Base-by-base conservation (phyloP, 495 filamentous ascomycete species). In the Melanomma pulvis-pyrius region DNA sequence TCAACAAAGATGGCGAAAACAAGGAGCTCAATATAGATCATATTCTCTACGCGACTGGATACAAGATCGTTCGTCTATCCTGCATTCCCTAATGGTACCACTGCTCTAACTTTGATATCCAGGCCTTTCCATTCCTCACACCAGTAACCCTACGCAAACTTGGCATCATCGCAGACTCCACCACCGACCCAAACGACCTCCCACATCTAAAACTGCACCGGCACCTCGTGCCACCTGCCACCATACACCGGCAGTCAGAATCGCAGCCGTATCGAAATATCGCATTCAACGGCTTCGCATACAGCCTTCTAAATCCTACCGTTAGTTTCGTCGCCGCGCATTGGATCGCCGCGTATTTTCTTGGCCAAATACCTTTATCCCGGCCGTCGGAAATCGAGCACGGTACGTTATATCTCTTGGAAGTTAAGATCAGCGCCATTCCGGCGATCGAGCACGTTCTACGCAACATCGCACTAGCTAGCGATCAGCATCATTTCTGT, bases 201-300 rank as follows among this genome's bases (percentile, higher is more conserved):
- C 59, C 59, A 12, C 21, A 1, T 22, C 24, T 61, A 28, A 61
- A 51, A 53, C 32, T 61, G 2, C 24, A 52, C 29, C 59, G 59
- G 3, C 32, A 51, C 26, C 44, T 61, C 26, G 59, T 61, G 5
- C 59, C 59, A 13, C 26, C 57, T 19, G 4, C 21, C 17, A 60
- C 57, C 21, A 17, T 21, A 9, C 19, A 48, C 25, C 12, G 8
- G 3, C 44, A 52, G 1, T 22, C 28, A 7, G 30, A 5, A 50
- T 8, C 12, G 28, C 46, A 51, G n/a, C 55, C 55, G 1, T 13
- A 52, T 17, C 59, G 59, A 11, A 61, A 48, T 26, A 61, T 61
- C 32, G 59, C 59, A n/a, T 61, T 61, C 29, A 61, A 61, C 34
- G 59, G 59, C 15, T 61, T 61, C 48, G 59, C 59, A 22, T 61